Percentiles rank a stretch among this genome's conserved stretches.
Evolutionary conservation across 768 basidiomycete species (phyloP).

Genomic region (Auricularia sp.): DNA sequence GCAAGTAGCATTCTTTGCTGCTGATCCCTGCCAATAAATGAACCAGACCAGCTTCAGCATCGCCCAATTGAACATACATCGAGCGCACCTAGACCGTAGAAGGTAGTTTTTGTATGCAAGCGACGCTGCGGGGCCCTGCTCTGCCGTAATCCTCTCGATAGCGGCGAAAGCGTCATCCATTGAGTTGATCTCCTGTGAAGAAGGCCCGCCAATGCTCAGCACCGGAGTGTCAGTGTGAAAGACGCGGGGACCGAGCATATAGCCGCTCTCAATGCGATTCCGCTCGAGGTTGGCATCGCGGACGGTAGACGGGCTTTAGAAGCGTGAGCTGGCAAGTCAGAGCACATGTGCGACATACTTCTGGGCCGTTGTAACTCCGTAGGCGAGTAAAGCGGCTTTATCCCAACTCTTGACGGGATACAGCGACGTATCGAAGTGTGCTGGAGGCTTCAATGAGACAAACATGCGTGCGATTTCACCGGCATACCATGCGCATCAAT

Average conservation of each 20-base stretch:
- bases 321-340: neutral
- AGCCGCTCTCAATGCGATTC: slow-evolving; percentile 56
- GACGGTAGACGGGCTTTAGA: slow-evolving; percentile 27
- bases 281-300: slow-evolving; percentile 57
- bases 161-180: slow-evolving; percentile 55
- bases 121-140: slow-evolving; percentile 50
- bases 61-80: neutral
- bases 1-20: slow-evolving; percentile 54
- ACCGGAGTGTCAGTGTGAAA: slow-evolving; percentile 60
- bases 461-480: slow-evolving; percentile 13
- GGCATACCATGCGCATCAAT: slow-evolving; percentile 73
- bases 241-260: slow-evolving; percentile 59
- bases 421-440: slow-evolving; percentile 10
- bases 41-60: neutral
- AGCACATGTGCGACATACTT: slow-evolving; percentile 37
- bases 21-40: slow-evolving; percentile 35
- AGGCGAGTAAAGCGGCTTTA: slow-evolving; percentile 62
- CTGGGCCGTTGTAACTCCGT: slow-evolving; percentile 66
- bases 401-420: slow-evolving; percentile 66
- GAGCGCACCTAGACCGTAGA: slow-evolving; percentile 48
- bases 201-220: slow-evolving; percentile 38
- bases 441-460: too few species aligned
- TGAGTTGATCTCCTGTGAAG: slow-evolving; percentile 57
- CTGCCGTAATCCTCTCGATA: slow-evolving; percentile 55
- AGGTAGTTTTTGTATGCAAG: slow-evolving; percentile 77